Base-by-base conservation (phyloP, 1,139 yeast species). In the Kodamaea plutei region DNA sequence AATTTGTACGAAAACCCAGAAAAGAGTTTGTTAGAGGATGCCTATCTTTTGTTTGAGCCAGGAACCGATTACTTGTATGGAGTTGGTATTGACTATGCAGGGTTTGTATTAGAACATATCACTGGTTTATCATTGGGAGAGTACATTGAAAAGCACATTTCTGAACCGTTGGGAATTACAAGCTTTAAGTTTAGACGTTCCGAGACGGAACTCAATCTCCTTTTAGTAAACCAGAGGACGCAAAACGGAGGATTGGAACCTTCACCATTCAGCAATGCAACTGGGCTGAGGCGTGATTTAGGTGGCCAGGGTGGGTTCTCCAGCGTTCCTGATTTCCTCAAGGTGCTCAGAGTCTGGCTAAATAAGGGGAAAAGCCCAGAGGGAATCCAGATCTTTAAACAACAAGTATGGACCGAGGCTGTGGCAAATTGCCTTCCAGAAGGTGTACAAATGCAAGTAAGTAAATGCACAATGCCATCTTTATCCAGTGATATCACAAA, bases 31-130 rank as follows among this genome's bases (percentile, higher is more conserved):
- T 12, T 30, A 14, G 25, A 28, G n/a, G 35, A 22, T 15, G 15
- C 35, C 3, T 28, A 11, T 15, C 55, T 75, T 30, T 36, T 62
- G 3, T 61, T 58, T 35, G 79, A 76, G 41, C 82, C 82, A 1
- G 81, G 81, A 2, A 50, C 71, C 0, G 43, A 52, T 6, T 76
- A 74, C 71, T 47, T 50, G 32, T 76, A 76, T 44, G 81, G 82
- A 12, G 61, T 62, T 29, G 60, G 64, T 30, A 54, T 63, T 23
- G 82, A 76, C 43, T 71, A 79, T 76, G 65, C 71, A 4, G 79
- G 81, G 2, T 49, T 59, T 18, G 56, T 72, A 1, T 52, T 76
- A 17, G 61, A 71, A 39, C 53, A 56, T 18, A 56, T 70, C n/a
- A 47, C 71, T 3, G 78, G 77, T 2, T 34, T 49, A 39, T 50